Percentiles rank a stretch among this genome's conserved stretches.
Evolutionary conservation across 352 stramenopile genomes (phyloP).

Genomic region (Phytophthora aleatoria): DNA sequence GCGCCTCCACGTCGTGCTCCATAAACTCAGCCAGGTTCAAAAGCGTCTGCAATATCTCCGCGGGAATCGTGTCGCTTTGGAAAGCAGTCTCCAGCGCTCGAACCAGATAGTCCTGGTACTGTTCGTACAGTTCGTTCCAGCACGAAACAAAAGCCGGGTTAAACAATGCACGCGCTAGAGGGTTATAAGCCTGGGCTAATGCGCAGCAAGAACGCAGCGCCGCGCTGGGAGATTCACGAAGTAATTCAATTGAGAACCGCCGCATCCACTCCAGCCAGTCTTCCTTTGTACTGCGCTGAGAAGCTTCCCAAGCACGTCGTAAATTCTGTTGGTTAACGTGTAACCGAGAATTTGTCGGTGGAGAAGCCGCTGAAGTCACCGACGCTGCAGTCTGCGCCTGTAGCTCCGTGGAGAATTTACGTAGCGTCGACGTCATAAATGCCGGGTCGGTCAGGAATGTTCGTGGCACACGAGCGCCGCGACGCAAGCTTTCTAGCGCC

Average conservation of each 20-base stretch:
- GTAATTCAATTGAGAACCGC: conserved; percentile 94
- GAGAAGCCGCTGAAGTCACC: conserved; percentile 38
- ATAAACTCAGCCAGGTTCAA: conserved; percentile 99
- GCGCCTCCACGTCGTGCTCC: conserved; percentile 96
- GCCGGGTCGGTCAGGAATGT: conserved; percentile 56
- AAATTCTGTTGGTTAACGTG: conserved; percentile 95
- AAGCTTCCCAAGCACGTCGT: conserved; percentile 94
- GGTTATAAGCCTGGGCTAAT: conserved; percentile 96
- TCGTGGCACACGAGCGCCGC: conserved; percentile 47
- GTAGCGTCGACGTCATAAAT: conserved; percentile 53
- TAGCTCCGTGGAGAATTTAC: conserved; percentile 46
- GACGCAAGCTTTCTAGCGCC: conserved; percentile 58
- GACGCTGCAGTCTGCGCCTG: conserved; percentile 31
- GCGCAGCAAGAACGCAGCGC: conserved; percentile 93
- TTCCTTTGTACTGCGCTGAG: conserved; percentile 88
- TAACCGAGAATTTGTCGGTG: conserved; percentile 65
- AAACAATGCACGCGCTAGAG: conserved; percentile 96
- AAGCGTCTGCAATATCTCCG: conserved; percentile 97
- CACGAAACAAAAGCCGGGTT: conserved; percentile 99
- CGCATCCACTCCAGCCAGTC: conserved; percentile 99
- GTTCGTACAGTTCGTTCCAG: conserved; percentile 97
- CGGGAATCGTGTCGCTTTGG: conserved; percentile 89
- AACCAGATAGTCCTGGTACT: conserved; percentile 94
- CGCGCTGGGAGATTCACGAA: conserved; percentile 96
- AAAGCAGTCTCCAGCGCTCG: conserved; percentile 95